Percentiles rank a stretch among this genome's conserved stretches.
Conservation (phyloP, 1,284 basidiomycete genomes). For the Singerocomus rubriflavus region DNA sequence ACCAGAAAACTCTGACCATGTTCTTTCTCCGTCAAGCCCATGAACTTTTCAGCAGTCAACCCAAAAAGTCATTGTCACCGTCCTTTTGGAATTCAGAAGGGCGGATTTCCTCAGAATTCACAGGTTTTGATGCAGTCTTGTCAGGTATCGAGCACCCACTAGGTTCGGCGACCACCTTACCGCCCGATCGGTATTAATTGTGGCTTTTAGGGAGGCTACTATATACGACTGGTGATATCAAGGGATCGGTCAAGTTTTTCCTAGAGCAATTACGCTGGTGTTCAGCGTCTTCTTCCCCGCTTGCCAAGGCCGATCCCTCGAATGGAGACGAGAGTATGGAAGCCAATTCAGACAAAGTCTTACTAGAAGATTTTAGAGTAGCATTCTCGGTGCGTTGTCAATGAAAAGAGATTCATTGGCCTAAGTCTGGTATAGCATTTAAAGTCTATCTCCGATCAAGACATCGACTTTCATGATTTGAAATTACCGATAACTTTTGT, state of each 20-base stretch:
- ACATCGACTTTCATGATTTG: slow-evolving; percentile 41
- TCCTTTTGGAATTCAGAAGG: slow-evolving; percentile 76
- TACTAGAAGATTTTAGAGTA: slow-evolving; percentile 76
- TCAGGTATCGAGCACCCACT: slow-evolving; percentile 75
- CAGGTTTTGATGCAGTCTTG: slow-evolving; percentile 59
- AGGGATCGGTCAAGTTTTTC: slow-evolving; percentile 66
- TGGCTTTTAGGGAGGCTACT: slow-evolving; percentile 58
- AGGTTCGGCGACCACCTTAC: slow-evolving; percentile 38
- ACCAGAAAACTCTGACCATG: slow-evolving; percentile 78
- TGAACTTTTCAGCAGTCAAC: slow-evolving; percentile 49
- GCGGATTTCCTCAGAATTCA: slow-evolving; percentile 35
- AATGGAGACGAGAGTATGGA: slow-evolving; percentile 27
- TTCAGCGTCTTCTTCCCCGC: slow-evolving; percentile 17
- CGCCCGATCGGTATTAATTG: slow-evolving; percentile 1
- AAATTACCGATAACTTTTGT: slow-evolving; percentile 61
- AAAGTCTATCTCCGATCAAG: slow-evolving; percentile 47
- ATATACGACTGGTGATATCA: slow-evolving; percentile 74
- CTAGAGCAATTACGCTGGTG: slow-evolving; percentile 49
- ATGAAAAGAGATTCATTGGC: neutral
- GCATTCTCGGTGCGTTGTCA: slow-evolving; percentile 58
- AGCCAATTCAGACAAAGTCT: slow-evolving; percentile 53
- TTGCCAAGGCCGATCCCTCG: slow-evolving; percentile 16
- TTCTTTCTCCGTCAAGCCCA: slow-evolving; percentile 71
- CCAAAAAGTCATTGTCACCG: slow-evolving; percentile 61
- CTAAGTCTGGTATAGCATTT: slow-evolving; percentile 54